Conservation (phyloP, 2,329 filamentous ascomycete species). For the Paradendryphiella salina region DNA sequence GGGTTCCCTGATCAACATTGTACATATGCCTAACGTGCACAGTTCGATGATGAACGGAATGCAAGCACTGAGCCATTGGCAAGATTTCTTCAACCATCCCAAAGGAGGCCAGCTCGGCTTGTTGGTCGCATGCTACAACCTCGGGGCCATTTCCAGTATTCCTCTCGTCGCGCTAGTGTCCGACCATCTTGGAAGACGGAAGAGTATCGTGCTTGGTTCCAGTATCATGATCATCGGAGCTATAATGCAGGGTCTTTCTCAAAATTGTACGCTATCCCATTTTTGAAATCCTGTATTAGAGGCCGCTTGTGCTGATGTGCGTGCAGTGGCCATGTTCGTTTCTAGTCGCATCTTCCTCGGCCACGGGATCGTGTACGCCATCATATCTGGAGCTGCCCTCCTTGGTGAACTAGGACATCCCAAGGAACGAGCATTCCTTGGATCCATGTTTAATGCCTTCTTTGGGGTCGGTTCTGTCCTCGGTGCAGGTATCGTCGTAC, state of each 20-base stretch:
- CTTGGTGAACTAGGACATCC: constrained; percentile 69
- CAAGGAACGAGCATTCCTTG: constrained; percentile 67
- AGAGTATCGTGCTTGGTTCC: constrained; percentile 61
- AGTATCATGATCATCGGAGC: constrained; percentile 60
- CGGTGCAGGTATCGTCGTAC: constrained; percentile 66
- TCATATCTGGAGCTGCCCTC: constrained; percentile 66
- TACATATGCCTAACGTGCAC: not conserved
- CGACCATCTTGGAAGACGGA: constrained; percentile 59
- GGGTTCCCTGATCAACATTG: not conserved
- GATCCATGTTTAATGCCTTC: constrained; percentile 69
- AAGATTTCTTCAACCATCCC: constrained; percentile 53
- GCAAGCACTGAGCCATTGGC: constrained; percentile 46
- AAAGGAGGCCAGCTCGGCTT: constrained; percentile 57
- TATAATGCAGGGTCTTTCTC: constrained; percentile 59
- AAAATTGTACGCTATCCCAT: constrained; percentile 34
- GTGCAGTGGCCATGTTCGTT: constrained; percentile 55
- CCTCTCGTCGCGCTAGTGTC: constrained; percentile 62
- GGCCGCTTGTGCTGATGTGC: not conserved
- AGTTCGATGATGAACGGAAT: constrained; percentile 48
- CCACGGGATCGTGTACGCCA: constrained; percentile 67
- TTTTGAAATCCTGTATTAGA: not conserved
- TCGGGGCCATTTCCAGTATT: constrained; percentile 62
- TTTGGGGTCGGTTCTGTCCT: constrained; percentile 63
- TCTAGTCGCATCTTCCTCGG: constrained; percentile 65
- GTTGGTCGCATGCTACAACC: constrained; percentile 61